A percentile compares a stretch with the other conserved stretches of the same genome.
These are phyloP conservation scores for Ophiostoma himal-ulmi DNA, from an alignment of 2,329 filamentous ascomycete genomes.

Conservation along the genomic window DNA sequence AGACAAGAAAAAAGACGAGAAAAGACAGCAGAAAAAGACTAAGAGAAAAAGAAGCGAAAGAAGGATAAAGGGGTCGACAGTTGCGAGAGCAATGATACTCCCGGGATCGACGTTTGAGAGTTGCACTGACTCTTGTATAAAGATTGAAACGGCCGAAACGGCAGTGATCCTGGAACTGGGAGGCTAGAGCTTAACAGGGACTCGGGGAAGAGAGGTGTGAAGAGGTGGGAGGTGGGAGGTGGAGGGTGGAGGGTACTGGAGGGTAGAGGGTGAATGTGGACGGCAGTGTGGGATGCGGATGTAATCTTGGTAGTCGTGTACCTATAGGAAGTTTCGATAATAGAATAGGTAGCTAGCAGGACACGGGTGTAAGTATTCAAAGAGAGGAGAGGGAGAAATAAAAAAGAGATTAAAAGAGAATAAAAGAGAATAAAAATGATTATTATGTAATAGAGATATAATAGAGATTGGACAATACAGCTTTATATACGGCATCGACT, in stretches of 20 bases:
- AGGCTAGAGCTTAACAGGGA: not conserved
- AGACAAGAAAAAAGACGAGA: not conserved
- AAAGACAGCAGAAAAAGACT: not conserved
- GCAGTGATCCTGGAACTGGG: conserved; percentile 30
- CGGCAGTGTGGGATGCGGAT: not conserved
- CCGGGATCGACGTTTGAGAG: conserved; percentile 38
- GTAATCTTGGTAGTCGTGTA: no score
- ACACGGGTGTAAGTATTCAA: no score
- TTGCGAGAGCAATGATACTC: conserved; percentile 28
- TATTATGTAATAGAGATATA: no score
- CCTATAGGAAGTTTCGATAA: no score
- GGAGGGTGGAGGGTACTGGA: not conserved
- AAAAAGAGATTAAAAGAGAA: no score
- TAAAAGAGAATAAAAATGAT: no score
- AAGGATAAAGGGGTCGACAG: conserved; percentile 12
- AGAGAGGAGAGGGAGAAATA: no score
- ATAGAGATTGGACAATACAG: no score
- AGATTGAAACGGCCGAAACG: conserved; percentile 40
- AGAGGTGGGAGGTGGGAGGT: not conserved
- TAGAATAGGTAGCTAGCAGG: no score
- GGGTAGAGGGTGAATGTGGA: not conserved
- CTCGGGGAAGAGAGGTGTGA: not conserved
- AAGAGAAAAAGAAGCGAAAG: conserved; percentile 16
- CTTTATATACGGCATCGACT: no score
- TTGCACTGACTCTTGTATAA: conserved; percentile 35